Evolutionary conservation across 768 basidiomycete genomes (phyloP).

Genomic region (Hericium rajendrae): DNA sequence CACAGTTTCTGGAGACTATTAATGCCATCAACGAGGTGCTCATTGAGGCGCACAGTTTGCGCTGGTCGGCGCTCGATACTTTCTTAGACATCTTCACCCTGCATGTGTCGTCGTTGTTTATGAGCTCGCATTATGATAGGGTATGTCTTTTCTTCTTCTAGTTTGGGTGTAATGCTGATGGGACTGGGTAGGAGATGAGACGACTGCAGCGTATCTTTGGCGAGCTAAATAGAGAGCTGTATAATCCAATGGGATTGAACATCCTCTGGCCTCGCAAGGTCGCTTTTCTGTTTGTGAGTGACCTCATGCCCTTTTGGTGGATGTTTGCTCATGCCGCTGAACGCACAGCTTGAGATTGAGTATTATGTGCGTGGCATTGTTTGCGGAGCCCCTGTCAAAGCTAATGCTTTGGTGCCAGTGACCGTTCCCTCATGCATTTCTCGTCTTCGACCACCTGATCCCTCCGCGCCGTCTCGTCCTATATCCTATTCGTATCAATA

Average conservation of each 20-base stretch:
- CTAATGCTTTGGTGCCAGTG: background rate
- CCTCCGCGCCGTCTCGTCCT: background rate
- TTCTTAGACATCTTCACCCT: constrained; percentile 67
- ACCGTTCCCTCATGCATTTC: constrained; percentile 1
- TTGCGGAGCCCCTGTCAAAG: background rate
- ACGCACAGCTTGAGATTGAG: constrained; percentile 83
- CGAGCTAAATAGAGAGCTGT: constrained; percentile 59
- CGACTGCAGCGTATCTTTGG: constrained; percentile 54
- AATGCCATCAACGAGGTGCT: constrained; percentile 85
- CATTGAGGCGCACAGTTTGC: constrained; percentile 76
- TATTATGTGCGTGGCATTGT: constrained; percentile 60
- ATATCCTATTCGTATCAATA: constrained; percentile 1
- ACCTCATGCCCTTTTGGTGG: background rate
- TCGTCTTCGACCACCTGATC: background rate
- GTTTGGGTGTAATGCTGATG: background rate
- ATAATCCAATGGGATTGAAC: constrained; percentile 81
- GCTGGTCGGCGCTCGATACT: constrained; percentile 70
- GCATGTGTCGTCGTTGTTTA: constrained; percentile 65
- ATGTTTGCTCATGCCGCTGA: background rate
- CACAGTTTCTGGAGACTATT: constrained; percentile 82
- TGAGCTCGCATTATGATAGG: constrained; percentile 74
- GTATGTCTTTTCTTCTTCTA: constrained; percentile 28
- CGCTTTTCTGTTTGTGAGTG: constrained; percentile 87
- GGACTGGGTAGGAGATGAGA: constrained; percentile 57
- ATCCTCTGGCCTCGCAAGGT: constrained; percentile 77